Conservation (phyloP, 805 yeast species). For the Lachancea thermotolerans region DNA sequence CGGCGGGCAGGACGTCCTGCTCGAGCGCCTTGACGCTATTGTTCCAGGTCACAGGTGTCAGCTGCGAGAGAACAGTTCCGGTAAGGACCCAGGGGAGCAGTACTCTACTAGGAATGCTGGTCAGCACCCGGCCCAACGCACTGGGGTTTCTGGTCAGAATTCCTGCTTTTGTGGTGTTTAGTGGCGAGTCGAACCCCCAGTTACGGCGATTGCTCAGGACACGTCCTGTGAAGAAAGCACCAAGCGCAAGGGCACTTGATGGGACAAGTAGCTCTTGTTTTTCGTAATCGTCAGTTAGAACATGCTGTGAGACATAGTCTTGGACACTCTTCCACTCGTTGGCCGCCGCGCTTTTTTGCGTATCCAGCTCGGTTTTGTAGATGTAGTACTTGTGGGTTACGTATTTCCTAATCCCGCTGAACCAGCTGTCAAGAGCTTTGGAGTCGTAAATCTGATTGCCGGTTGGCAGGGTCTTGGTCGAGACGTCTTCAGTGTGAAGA, state of each 20-base stretch:
- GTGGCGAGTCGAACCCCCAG: conserved; percentile 16
- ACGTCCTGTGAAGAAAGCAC: conserved; percentile 26
- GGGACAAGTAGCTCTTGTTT: conserved; percentile 21
- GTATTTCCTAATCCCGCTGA: conserved; percentile 9
- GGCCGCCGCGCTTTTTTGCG: conserved; percentile 15
- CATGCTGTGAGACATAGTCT: conserved; percentile 14
- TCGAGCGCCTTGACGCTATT: conserved; percentile 14
- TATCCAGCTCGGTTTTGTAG: conserved; percentile 15
- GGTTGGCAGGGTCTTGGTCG: conserved; percentile 9
- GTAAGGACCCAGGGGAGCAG: conserved; percentile 22
- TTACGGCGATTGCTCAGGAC: conserved; percentile 22
- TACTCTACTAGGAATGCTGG: conserved; percentile 23
- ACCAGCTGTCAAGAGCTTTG: conserved; percentile 9
- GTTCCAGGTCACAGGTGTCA: conserved; percentile 24
- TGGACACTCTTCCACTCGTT: conserved; percentile 10
- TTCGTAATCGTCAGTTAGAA: conserved; percentile 22
- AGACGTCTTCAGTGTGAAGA: conserved; percentile 3
- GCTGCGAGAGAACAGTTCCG: conserved; percentile 15
- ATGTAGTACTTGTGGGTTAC: conserved; percentile 10
- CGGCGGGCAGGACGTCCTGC: conserved; percentile 17
- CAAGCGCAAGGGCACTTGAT: conserved; percentile 20
- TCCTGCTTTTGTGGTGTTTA: conserved; percentile 6
- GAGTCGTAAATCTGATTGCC: conserved; percentile 17
- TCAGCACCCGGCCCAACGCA: conserved; percentile 12
- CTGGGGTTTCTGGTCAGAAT: conserved; percentile 10